Evolutionary conservation across 148 eudicot genomes (phyloP), one percentile per base, ranked within the genome.

Genomic region (Silene conica): DNA sequence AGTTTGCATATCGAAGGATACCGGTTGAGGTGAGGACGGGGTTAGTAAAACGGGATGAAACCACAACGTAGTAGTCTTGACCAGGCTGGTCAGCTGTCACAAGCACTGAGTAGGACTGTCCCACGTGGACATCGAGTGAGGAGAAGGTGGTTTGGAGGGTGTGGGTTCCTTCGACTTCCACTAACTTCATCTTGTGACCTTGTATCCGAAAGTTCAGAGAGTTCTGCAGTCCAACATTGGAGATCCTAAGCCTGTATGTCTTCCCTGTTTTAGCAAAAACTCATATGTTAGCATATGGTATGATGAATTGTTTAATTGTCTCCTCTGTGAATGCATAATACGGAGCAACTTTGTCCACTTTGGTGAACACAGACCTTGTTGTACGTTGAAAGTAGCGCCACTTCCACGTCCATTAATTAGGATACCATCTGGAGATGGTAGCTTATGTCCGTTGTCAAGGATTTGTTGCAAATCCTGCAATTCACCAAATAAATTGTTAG

Each of bases 121-220:
- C 98, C 2, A 82, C 86, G 58, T 95, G 98, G 64, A 95, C 87
- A 28, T 95, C 98, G 28, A 95, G 89, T 4, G 97, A 92, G 59
- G 98, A 95, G 80, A 88, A 95, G 38, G 80, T 74, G 0, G 87
- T 82, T 64, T 95, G 98, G 45, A 95, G 74, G 12, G 97, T 88
- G 86, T 95, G 98, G 19, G 98, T 95, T 46, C 98, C 98, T 75
- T 95, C 98, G 1, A 92, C 98, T 82, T 95, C 98, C 18, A 95
- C 97, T 41, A 95, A 54, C 70, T 63, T 90, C 92, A 95, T 79
- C 73, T 76, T 95, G 86, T 95, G 98, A 20, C 83, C 86, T 77
- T 95, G 93, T 52, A 95, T 92, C 4, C 98, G 89, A 83, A 95
- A 95, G 83, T 95, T 95, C 75, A 95, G 92, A 0, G 98, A 88